Conservation (phyloP, 441 rosid species). For the Adansonia grandidieri region DNA sequence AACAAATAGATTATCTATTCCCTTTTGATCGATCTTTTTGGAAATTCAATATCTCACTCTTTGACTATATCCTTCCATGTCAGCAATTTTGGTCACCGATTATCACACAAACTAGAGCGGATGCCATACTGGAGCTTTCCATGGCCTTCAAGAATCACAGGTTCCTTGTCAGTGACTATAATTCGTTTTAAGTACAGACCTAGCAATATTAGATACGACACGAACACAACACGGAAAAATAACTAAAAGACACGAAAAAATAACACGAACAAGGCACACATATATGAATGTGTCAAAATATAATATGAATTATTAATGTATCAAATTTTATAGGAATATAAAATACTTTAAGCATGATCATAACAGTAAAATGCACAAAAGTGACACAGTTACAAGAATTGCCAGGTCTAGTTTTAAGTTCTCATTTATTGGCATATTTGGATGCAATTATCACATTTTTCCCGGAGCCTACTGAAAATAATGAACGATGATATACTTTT, state of each 20-base stretch:
- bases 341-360: too few relatives aligned
- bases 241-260: too few relatives aligned
- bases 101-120: slow-evolving; percentile 46
- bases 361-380: too few relatives aligned
- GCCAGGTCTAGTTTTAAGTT: neutral
- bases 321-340: too few relatives aligned
- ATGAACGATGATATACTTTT: slow-evolving; percentile 5
- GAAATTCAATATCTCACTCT: slow-evolving; percentile 12
- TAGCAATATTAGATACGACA: too few relatives aligned
- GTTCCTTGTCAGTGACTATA: slow-evolving; percentile 39
- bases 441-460: slow-evolving; percentile 13
- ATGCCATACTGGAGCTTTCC: slow-evolving; percentile 72
- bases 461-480: neutral
- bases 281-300: too few relatives aligned
- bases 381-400: too few relatives aligned
- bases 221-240: too few relatives aligned
- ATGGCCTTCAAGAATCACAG: slow-evolving; percentile 64
- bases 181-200: slow-evolving; percentile 8
- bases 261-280: too few relatives aligned
- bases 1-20: slow-evolving; percentile 16
- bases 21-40: neutral
- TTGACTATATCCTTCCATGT: slow-evolving; percentile 14
- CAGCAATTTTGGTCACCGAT: slow-evolving; percentile 60
- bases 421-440: slow-evolving; percentile 19
- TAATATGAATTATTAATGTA: too few relatives aligned